Evolutionary conservation across 345 rosid genomes (phyloP), one percentile per base, ranked within the genome.

Genomic region (Eucalyptus microcorys): DNA sequence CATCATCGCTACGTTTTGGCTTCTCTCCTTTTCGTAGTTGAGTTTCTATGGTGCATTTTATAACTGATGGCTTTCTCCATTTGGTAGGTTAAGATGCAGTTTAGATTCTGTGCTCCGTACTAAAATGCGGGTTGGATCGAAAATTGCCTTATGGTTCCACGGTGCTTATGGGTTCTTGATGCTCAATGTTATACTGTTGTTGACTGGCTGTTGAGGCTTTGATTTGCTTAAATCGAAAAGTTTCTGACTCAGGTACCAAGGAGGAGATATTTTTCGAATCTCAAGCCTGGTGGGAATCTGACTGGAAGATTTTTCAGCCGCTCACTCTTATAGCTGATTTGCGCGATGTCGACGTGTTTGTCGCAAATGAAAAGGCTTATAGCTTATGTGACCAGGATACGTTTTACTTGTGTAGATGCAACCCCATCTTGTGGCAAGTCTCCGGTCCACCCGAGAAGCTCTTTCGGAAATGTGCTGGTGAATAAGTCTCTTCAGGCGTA

Each of bases 241-340:
- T 16, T 5, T 68, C 86, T 47, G 68, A 24, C 90, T 88, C 91
- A 95, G 97, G 92, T 85, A 40, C 43, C 53, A 90, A 81, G 86
- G 92, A 90, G 16, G 96, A 93, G 79, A 89, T 86, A 37, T 95
- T 90, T 88, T 94, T 95, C 43, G 97, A 95, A 87, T 93, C 97
- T 45, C 92, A 93, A 47, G 87, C 94, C 16, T 93, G 95, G 95
- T 48, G 93, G 64, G 97, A 95, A 3, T 95, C 97, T 49, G 97
- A 95, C 71, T 87, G 88, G 97, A 95, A 90, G 96, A 95, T 88
- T 95, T 88, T 90, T 90, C 90, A 95, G 96, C 43, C 14, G 3
- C 87, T 49, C 26, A 7, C 61, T 30, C 87, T 86, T 89, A 49
- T 87, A 32, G 81, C 47, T 17, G 50, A 49, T 14, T 49, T 49